Base-by-base conservation (phyloP, 2,329 filamentous ascomycete species). In the Fusarium setosum region DNA sequence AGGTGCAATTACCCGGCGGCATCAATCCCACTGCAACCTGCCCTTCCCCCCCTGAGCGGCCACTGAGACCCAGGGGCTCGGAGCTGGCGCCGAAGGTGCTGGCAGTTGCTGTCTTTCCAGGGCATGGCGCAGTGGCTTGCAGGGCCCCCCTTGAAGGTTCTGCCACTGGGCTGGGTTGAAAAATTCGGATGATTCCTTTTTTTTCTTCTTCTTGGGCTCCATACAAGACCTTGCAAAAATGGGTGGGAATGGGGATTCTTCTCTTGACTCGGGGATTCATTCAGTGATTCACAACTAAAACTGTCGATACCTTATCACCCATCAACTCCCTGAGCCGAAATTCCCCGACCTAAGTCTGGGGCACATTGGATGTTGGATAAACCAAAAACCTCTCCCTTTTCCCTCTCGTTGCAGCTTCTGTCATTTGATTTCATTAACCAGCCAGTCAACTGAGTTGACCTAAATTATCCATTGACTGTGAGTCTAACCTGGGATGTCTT, bases 1-100 rank as follows among this genome's bases (percentile, higher is more conserved):
- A 58, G 47, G 55, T 58, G 47, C 64, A 67, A 62, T 68, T 56
- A 68, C 49, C 64, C 64, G 60, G 56, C 23, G 29, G 35, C 38
- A n/a, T n/a, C n/a, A 54, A 59, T 41, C 42, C 49, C 31, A 53
- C 42, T n/a, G n/a, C n/a, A 18, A 17, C 31, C 44, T 13, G 15
- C 34, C 13, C 9, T 47, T 34, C 18, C 6, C 41, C 37, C 40
- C 40, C 29, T 47, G 40, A 20, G 21, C 21, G 23, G 40, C 51
- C 49, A 52, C 26, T 26, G 11, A 34, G 21, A 35, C 21, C 48
- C 37, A 34, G 37, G 41, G 18, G 31, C 31, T 21, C 32, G 52
- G 56, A 26, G 29, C 49, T 23, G 50, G 50, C 41, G 56, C 62
- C 56, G 64, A 54, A 65, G 40, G 44, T 38, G 50, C 47, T 53